Conservation (phyloP, 139 green algal species). For the Tetratostichococcus sp. region DNA sequence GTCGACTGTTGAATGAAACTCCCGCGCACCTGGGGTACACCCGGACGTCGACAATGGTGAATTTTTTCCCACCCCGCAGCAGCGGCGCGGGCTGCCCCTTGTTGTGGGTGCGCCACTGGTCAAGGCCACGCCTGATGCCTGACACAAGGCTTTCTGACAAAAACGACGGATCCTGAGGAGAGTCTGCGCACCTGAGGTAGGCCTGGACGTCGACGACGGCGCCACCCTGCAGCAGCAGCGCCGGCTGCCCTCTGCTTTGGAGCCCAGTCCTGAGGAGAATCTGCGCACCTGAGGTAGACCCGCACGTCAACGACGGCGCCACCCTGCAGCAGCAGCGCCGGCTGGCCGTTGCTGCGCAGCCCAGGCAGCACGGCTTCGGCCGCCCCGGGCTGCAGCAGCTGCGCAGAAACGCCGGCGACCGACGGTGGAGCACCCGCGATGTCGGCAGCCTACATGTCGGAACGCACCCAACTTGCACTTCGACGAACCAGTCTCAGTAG, state of each 20-base stretch:
- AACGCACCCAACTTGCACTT: too few relatives aligned
- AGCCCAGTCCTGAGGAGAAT: too few relatives aligned
- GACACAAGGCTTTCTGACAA: not conserved
- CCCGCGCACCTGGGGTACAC: not conserved
- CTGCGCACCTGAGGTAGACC: conserved; percentile 6
- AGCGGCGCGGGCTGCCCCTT: conserved; percentile 1
- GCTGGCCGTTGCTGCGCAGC: not conserved
- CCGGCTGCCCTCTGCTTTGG: not conserved
- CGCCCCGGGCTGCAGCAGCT: not conserved
- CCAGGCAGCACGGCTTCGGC: not conserved
- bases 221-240: conserved; percentile 4
- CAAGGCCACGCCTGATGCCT: too few relatives aligned
- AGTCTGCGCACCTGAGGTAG: conserved; percentile 1
- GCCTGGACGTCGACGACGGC: not conserved
- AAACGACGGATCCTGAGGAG: too few relatives aligned
- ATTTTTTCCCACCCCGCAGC: not conserved
- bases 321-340: conserved; percentile 4
- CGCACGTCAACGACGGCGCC: not conserved
- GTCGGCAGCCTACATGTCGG: conserved; percentile 39
- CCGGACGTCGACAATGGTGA: not conserved
- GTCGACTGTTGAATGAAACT: too few relatives aligned
- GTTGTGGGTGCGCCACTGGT: not conserved
- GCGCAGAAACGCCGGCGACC: not conserved
- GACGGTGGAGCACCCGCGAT: conserved; percentile 18
- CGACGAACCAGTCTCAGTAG: too few relatives aligned